These are phyloP conservation scores for Detonula confervacea DNA, from an alignment of 352 stramenopile species.

Conservation along the genomic window DNA sequence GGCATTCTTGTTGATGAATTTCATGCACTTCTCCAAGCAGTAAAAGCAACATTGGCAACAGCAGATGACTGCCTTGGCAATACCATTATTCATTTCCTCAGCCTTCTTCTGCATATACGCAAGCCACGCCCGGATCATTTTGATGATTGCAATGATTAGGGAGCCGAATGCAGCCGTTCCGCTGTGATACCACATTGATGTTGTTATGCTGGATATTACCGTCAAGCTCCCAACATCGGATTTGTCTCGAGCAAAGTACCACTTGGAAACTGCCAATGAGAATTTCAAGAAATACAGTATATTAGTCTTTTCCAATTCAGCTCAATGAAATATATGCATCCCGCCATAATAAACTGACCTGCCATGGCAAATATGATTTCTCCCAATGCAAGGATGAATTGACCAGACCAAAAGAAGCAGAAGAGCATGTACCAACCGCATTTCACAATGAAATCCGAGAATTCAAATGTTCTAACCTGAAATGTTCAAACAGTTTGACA, in stretches of 20 bases:
- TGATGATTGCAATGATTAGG: slow-evolving; percentile 95
- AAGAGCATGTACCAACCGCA: slow-evolving; percentile 94
- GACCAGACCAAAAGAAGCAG: slow-evolving; percentile 93
- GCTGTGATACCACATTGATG: slow-evolving; percentile 90
- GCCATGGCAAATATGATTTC: slow-evolving; percentile 94
- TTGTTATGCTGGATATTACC: slow-evolving; percentile 59
- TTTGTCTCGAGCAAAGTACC: slow-evolving; percentile 90
- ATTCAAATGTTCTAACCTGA: no score
- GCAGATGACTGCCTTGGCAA: slow-evolving; percentile 88
- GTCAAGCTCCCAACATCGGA: slow-evolving; percentile 68
- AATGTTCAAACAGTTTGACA: no score
- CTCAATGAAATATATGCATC: slow-evolving; percentile 5
- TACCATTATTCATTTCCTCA: slow-evolving; percentile 88
- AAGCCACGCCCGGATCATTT: slow-evolving; percentile 94
- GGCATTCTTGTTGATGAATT: slow-evolving; percentile 96
- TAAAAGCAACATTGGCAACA: slow-evolving; percentile 93
- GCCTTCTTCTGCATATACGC: slow-evolving; percentile 93
- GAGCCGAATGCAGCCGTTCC: slow-evolving; percentile 94
- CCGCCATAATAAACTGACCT: slow-evolving; percentile 60
- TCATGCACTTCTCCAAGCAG: slow-evolving; percentile 93
- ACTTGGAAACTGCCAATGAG: slow-evolving; percentile 57
- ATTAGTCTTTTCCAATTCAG: no score
- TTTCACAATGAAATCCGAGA: no score
- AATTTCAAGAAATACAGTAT: no score
- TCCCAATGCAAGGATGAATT: slow-evolving; percentile 95